Base-by-base conservation (phyloP, 768 basidiomycete species). In the Tulasnella sp. region DNA sequence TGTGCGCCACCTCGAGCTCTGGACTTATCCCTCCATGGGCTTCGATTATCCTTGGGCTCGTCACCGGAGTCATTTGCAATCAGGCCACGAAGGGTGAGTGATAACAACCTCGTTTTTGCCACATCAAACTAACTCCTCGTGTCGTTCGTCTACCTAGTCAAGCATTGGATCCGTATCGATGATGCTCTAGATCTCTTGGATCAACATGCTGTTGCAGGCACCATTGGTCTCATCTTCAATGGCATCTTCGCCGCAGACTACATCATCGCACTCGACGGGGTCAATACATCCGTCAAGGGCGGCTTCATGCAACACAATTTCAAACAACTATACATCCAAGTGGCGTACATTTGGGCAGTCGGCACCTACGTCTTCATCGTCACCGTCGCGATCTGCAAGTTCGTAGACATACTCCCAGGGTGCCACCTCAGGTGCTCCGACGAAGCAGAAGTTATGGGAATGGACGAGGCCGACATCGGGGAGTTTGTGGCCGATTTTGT, bases 111-210 rank as follows among this genome's bases (percentile, higher is more conserved):
- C 21, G 42, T 30, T 29, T 21, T 17, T 17, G 63, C 59, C 4
- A 27, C 32, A 11, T 34, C 65, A 54, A 45, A 24, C 21, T 59
- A 42, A 38, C 15, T n/a, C 11, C 23, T 19, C 23, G 67, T 53
- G 67, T 56, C 50, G 58, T 38, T 50, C 13, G 42, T 21, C 60
- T 62, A 29, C 19, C 1, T 64, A 88, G 85, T 85, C 23, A 88
- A 88, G 72, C 78, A 79, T 64, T 67, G 86, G 32, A 61, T 92
- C 56, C 72, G 74, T 17, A 79, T 92, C 56, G 93, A 96, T 68
- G 93, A 95, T 67, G 83, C 90, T 0, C 83, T 96, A 51, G 93
- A 97, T 77, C 79, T 93, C 45, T 94, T 91, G 69, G 91, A 92
- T n/a, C 84, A 89, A 66, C 93, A 96, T 74, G 93, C 85, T 38